Conservation (phyloP, 2,329 filamentous ascomycete genomes). For the Onygenales sp. region DNA sequence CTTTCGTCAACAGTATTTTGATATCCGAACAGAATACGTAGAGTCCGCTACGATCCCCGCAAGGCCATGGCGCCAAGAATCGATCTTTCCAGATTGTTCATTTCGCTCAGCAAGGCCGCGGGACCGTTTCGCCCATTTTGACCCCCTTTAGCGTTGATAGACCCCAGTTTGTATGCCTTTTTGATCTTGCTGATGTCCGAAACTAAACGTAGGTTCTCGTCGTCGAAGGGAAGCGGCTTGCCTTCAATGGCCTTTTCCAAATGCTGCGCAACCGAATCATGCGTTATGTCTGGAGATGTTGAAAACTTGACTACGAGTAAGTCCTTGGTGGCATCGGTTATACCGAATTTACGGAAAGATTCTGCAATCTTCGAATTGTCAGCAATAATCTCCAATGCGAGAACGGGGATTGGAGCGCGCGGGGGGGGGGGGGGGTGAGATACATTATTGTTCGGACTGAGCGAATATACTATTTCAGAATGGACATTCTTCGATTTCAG, state of each 20-base stretch:
- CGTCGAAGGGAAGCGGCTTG: constrained; percentile 47
- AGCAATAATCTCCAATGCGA: background rate
- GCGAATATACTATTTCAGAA: constrained; percentile 72
- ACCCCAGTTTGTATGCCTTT: constrained; percentile 80
- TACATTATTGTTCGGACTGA: constrained; percentile 78
- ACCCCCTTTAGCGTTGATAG: constrained; percentile 36
- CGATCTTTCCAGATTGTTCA: constrained; percentile 1
- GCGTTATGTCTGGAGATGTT: constrained; percentile 37
- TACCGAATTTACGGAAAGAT: constrained; percentile 80
- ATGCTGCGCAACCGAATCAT: constrained; percentile 48
- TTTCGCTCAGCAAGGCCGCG: background rate
- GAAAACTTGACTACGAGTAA: constrained; percentile 77
- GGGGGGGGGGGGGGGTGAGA: constrained; percentile 11
- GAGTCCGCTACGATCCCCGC: background rate
- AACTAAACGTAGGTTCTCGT: constrained; percentile 49
- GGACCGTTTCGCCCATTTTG: background rate
- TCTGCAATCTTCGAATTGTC: constrained; percentile 63
- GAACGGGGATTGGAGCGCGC: background rate
- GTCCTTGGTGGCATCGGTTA: constrained; percentile 58
- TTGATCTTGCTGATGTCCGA: constrained; percentile 61
- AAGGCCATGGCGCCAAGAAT: constrained; percentile 5
- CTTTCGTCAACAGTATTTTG: background rate
- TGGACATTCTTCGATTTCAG: constrained; percentile 79
- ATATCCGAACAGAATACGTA: background rate
- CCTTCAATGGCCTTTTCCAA: constrained; percentile 56